Conservation (phyloP, 352 stramenopile genomes). For the Phytophthora sp. region DNA sequence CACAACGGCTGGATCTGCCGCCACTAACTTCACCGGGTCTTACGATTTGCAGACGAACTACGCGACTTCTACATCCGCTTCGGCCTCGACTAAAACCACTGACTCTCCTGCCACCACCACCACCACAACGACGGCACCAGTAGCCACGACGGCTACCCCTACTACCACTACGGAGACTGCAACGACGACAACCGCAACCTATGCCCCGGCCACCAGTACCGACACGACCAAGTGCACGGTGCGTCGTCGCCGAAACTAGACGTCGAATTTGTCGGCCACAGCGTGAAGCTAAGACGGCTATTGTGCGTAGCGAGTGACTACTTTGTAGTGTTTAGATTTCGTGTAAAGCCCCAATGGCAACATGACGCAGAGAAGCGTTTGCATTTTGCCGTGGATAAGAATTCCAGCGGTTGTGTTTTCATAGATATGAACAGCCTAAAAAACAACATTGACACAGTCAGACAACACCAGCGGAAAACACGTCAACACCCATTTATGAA, state of each 20-base stretch:
- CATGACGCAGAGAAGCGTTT: conserved; percentile 15
- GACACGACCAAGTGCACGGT: conserved; percentile 14
- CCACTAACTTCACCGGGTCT: not conserved
- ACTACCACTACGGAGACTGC: conserved; percentile 1
- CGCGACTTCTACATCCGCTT: conserved; percentile 15
- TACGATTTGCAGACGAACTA: conserved; percentile 12
- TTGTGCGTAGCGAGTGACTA: not conserved
- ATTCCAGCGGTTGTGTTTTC: no score
- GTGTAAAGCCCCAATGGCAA: conserved; percentile 1
- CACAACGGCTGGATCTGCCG: not conserved
- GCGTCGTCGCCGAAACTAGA: conserved; percentile 10
- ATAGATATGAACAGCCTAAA: not conserved
- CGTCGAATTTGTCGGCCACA: not conserved
- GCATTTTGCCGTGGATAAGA: no score
- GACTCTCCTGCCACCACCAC: conserved; percentile 1
- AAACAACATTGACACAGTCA: no score
- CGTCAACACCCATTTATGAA: conserved; percentile 21
- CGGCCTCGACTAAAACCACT: conserved; percentile 11
- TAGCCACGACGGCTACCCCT: not conserved
- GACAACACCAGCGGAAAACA: conserved; percentile 1
- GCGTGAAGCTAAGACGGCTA: no score
- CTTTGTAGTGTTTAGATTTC: conserved; percentile 30
- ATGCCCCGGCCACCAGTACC: conserved; percentile 9
- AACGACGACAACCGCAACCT: conserved; percentile 3
- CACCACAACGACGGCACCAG: conserved; percentile 3